Evolutionary conservation across 2,329 filamentous ascomycete genomes (phyloP).

Genomic region (Aspergillus tubingensis): DNA sequence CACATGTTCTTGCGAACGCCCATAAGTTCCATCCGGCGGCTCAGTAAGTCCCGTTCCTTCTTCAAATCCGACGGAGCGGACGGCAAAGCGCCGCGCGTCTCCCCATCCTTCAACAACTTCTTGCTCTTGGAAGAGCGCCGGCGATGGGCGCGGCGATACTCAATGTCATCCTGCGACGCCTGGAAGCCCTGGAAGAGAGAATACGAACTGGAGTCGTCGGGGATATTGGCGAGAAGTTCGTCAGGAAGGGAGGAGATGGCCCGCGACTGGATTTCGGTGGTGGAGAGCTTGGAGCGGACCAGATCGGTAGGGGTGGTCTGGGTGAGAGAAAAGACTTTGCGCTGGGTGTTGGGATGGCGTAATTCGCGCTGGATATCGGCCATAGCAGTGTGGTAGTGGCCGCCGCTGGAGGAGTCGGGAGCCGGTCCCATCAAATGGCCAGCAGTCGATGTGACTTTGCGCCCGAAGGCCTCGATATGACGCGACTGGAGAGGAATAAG

Average conservation of each 20-base stretch:
- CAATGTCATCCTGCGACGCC: conserved; percentile 67
- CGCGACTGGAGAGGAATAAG: conserved; percentile 61
- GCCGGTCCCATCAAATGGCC: conserved; percentile 79
- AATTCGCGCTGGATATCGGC: conserved; percentile 87
- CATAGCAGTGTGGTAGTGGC: conserved; percentile 84
- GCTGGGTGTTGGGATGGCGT: conserved; percentile 78
- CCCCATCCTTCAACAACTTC: conserved; percentile 66
- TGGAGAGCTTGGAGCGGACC: conserved; percentile 86
- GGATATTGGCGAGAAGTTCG: conserved; percentile 85
- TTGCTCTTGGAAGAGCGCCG: conserved; percentile 72
- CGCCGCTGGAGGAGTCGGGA: conserved; percentile 53
- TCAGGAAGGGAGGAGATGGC: conserved; percentile 86
- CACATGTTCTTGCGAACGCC: conserved; percentile 96
- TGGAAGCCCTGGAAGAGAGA: conserved; percentile 97
- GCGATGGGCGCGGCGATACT: conserved; percentile 68
- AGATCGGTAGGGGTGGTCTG: conserved; percentile 91
- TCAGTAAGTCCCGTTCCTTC: conserved; percentile 75
- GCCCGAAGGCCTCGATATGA: conserved; percentile 86
- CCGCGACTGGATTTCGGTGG: conserved; percentile 89
- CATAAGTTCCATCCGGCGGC: conserved; percentile 88
- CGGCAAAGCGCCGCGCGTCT: conserved; percentile 59
- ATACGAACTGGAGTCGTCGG: conserved; percentile 81
- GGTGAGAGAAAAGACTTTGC: conserved; percentile 87
- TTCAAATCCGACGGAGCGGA: conserved; percentile 72
- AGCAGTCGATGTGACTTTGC: conserved; percentile 93